Evolutionary conservation across 208 protist genomes (phyloP).

Genomic region (Leishmania turanica): DNA sequence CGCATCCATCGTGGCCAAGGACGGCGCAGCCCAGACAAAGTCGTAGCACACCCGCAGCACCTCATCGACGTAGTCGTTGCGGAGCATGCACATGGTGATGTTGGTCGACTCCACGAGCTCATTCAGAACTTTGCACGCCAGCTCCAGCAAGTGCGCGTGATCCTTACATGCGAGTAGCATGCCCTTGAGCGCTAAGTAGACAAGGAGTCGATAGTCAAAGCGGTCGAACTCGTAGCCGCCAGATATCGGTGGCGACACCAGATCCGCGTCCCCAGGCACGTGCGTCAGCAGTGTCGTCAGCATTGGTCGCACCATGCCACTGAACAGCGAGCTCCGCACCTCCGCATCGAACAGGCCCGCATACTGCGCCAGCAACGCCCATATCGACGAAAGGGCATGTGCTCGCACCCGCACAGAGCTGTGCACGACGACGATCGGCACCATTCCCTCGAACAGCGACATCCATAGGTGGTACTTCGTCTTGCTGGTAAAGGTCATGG

Average conservation of each 20-base stretch:
- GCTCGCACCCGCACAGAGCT: constrained; percentile 66
- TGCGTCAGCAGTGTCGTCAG: constrained; percentile 58
- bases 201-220: constrained; percentile 74
- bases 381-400: constrained; percentile 70
- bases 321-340: constrained; percentile 69
- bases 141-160: constrained; percentile 40
- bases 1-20: constrained; percentile 20
- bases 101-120: constrained; percentile 29
- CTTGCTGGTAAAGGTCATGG: constrained; percentile 46
- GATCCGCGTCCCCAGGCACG: constrained; percentile 25
- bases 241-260: constrained; percentile 20
- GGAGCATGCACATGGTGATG: constrained; percentile 40
- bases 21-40: constrained; percentile 36
- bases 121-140: constrained; percentile 54
- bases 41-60: constrained; percentile 63
- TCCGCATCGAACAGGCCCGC: constrained; percentile 53
- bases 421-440: constrained; percentile 76
- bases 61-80: constrained; percentile 47
- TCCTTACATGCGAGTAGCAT: constrained; percentile 65
- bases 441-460: constrained; percentile 78
- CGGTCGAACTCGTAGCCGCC: constrained; percentile 29
- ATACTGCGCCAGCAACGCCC: constrained; percentile 59
- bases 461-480: constrained; percentile 83
- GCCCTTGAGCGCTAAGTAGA: constrained; percentile 63
- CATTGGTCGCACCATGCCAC: constrained; percentile 65